These are phyloP conservation scores for Westerdykella sp. DNA, from an alignment of 2,329 filamentous ascomycete genomes.

Conservation along the genomic window DNA sequence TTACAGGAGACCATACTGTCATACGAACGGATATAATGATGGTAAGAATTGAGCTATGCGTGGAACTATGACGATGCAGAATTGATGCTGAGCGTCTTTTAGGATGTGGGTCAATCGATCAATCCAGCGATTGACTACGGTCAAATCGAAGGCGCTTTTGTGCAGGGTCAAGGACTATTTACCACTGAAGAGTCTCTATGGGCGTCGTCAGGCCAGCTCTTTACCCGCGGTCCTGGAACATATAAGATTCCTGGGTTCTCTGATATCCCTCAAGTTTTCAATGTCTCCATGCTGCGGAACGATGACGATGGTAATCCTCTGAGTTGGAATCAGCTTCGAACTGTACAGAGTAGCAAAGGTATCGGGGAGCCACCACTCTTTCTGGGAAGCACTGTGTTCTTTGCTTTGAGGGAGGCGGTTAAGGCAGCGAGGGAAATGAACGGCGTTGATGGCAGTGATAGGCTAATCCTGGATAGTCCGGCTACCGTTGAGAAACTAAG, in stretches of 20 bases:
- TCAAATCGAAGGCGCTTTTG: slow-evolving; percentile 74
- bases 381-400: slow-evolving; percentile 77
- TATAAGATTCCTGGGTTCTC: slow-evolving; percentile 88
- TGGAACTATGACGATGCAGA: not conserved
- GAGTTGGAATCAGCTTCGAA: slow-evolving; percentile 76
- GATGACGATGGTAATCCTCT: slow-evolving; percentile 45
- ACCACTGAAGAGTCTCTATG: slow-evolving; percentile 68
- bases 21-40: slow-evolving; percentile 87
- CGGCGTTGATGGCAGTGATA: slow-evolving; percentile 46
- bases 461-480: slow-evolving; percentile 62
- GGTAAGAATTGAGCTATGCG: slow-evolving; percentile 32
- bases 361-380: slow-evolving; percentile 70
- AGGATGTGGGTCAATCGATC: slow-evolving; percentile 73
- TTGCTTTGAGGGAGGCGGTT: slow-evolving; percentile 76
- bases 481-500: slow-evolving; percentile 78
- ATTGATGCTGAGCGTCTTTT: slow-evolving; percentile 2
- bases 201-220: slow-evolving; percentile 59
- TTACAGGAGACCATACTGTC: slow-evolving; percentile 90
- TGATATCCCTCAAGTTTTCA: slow-evolving; percentile 80
- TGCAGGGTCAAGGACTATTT: slow-evolving; percentile 74
- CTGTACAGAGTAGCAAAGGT: slow-evolving; percentile 74
- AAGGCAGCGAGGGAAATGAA: slow-evolving; percentile 59
- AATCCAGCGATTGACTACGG: slow-evolving; percentile 75
- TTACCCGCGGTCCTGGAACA: slow-evolving; percentile 57
- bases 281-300: slow-evolving; percentile 71